phyloP scores from a whole-genome alignment of 2,329 filamentous ascomycete genomes.

The Pyrenochaeta sp. region DNA sequence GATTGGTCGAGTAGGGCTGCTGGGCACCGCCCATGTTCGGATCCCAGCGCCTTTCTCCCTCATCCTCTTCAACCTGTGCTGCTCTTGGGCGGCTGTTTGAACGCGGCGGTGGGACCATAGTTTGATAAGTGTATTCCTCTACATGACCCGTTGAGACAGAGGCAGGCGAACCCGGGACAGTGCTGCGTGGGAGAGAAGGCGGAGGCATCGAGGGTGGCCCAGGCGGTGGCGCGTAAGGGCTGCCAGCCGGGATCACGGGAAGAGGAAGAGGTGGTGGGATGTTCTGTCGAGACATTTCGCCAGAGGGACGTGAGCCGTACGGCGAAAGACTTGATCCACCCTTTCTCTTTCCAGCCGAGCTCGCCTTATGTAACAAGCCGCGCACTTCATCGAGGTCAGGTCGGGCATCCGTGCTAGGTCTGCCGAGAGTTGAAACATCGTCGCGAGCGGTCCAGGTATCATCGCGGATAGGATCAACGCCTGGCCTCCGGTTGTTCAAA shows the following conservation, averaged over 20 bases:
- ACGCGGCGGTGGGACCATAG: constrained; percentile 41
- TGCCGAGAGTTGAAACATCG: constrained; percentile 47
- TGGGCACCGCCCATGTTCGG: constrained; percentile 2
- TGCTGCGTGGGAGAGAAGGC: constrained; percentile 26
- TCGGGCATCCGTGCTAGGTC: constrained; percentile 52
- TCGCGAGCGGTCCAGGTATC: constrained; percentile 55
- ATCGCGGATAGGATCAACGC: constrained; percentile 54
- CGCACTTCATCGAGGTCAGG: constrained; percentile 58
- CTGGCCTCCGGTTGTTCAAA: constrained; percentile 55
- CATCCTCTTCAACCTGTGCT: constrained; percentile 23
- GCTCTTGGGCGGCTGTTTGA: constrained; percentile 27
- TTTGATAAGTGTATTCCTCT: constrained; percentile 45
- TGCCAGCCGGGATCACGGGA: constrained; percentile 28
- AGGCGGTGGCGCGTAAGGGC: constrained; percentile 35
- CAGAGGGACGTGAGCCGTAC: constrained; percentile 22
- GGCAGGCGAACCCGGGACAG: constrained; percentile 38
- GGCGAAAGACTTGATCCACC: constrained; percentile 38
- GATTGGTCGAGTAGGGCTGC: constrained; percentile 20
- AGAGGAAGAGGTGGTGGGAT: constrained; percentile 43
- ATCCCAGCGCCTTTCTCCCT: constrained; percentile 26
- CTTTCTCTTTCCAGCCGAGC: constrained; percentile 55
- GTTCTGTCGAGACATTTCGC: constrained; percentile 25
- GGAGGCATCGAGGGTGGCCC: constrained; percentile 20
- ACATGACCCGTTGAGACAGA: constrained; percentile 43
- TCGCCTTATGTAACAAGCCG: constrained; percentile 55